These are phyloP conservation scores for Pinus tabuliformis DNA, from an alignment of 75 land plant species.

Conservation along the genomic window DNA sequence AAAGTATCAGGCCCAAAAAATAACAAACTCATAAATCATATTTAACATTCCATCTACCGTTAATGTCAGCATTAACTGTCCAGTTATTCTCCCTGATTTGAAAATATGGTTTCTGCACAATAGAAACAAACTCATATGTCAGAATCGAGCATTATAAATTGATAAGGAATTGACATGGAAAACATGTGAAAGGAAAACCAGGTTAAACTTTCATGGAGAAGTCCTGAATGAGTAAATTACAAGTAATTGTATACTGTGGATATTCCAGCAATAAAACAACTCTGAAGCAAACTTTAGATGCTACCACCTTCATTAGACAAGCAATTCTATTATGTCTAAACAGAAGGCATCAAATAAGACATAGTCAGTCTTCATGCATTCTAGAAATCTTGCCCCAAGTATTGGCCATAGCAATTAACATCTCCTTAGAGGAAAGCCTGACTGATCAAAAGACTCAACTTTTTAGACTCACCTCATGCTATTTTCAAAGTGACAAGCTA, in stretches of 20 bases:
- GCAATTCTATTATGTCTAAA: too few relatives aligned
- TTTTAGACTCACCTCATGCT: too few relatives aligned
- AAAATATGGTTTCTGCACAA: slow-evolving; percentile 70
- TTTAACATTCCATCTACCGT: slow-evolving; percentile 79
- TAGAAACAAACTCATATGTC: neutral
- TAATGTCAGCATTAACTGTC: slow-evolving; percentile 71
- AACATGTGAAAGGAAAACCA: neutral
- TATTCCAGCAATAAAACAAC: neutral
- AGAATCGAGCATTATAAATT: neutral
- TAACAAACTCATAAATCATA: slow-evolving; percentile 52
- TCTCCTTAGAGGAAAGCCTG: too few relatives aligned
- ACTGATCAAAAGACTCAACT: too few relatives aligned
- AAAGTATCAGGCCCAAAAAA: neutral
- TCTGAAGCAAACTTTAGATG: neutral
- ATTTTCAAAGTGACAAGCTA: too few relatives aligned
- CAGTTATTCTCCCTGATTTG: slow-evolving; percentile 93
- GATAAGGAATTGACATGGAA: neutral
- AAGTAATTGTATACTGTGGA: neutral
- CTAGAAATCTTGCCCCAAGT: too few relatives aligned
- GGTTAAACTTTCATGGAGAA: neutral
- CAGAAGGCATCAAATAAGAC: too few relatives aligned
- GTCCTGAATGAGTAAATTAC: neutral
- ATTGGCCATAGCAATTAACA: too few relatives aligned
- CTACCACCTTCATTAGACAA: neutral
- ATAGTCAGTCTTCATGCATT: too few relatives aligned